Base-by-base conservation (phyloP, 257 asterid species). In the Primulina huaijiensis region DNA sequence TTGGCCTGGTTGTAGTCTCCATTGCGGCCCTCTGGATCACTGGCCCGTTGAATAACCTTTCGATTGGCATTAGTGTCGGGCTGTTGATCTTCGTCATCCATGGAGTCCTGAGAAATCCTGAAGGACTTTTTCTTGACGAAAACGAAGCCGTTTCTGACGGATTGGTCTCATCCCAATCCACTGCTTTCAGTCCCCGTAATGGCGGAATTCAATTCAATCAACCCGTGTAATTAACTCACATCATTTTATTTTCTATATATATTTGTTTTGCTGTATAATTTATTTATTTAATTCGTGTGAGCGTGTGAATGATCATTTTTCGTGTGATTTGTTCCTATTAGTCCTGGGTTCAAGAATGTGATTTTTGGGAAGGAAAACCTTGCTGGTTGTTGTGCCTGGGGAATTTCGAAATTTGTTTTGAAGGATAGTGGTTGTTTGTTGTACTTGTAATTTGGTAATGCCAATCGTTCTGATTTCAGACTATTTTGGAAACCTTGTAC, bases 111-210 rank as follows among this genome's bases (percentile, higher is more conserved):
- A 92, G 94, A 63, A 84, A 84, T 68, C 76, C 94, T 0, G 92
- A 90, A 50, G 96, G 89, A 1, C 76, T 86, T 34, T 89, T 83
- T 69, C 85, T 89, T 9, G 96, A 92, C 71, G 92, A 88, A 68
- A 67, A 80, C 75, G 89, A 81, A 31, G 96, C 92, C 81, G 87
- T 80, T 29, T 73, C 82, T 0, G 69, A 60, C 30, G 98, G 91
- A 2, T 75, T 92, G 89, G 68, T 89, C 52, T 71, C 23, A 16
- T 56, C 81, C n/a, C 67, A 67, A 19, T 70, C 70, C 14, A 16
- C 72, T 23, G 67, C 46, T 30, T 75, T 75, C 3, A 65, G 61
- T 60, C 50, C 75, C 71, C 73, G 71, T 14, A n/a, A 38, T 61
- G 83, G 79, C 46, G 81, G 82, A 53, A 38, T 65, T 75, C 65